Evolutionary conservation across 306 rosid species (phyloP), one percentile per base, ranked within the genome.

Genomic region (Prosopis cineraria): DNA sequence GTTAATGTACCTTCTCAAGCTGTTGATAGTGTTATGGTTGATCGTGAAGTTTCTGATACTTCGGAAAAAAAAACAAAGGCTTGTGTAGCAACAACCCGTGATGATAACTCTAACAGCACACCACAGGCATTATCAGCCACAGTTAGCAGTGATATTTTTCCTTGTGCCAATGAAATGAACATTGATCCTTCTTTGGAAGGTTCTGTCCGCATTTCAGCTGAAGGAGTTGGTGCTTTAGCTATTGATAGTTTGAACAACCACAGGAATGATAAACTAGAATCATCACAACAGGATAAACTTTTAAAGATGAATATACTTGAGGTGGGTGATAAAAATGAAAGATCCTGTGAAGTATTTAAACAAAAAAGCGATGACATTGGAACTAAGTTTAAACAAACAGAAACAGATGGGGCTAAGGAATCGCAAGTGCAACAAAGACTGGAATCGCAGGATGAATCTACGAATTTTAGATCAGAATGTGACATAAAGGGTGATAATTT

Each of bases 1-100:
- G 75, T 85, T 74, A 63, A 62, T 78, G 8, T 74, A 30, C 81
- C 81, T 43, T 83, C 83, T 63, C 83, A 1, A 53, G 84, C 80
- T 79, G 83, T 79, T 39, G 94, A 83, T 20, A 72, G 64, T 58
- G 84, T 50, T 78, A 24, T 78, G 59, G 72, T 80, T 76, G 85
- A 75, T 64, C 63, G 70, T 60, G 93, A 75, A 84, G 83, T 68
- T 82, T 75, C 89, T 27, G 84, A 87, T 83, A 33, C 77, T 68
- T 65, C 52, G 29, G 90, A 84, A 77, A 67, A 81, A 72, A 80
- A 76, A 81, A 48, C 76, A 73, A 64, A 67, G 39, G 41, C 58
- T 81, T 77, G 70, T 77, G 41, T 77, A 14, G 59, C 65, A 41
- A 79, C 66, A 37, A 64, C 19, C 63, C 13, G 62, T 78, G 90